Evolutionary conservation across 164 flowering plant species (phyloP).

Genomic region (Magnolia sinica): DNA sequence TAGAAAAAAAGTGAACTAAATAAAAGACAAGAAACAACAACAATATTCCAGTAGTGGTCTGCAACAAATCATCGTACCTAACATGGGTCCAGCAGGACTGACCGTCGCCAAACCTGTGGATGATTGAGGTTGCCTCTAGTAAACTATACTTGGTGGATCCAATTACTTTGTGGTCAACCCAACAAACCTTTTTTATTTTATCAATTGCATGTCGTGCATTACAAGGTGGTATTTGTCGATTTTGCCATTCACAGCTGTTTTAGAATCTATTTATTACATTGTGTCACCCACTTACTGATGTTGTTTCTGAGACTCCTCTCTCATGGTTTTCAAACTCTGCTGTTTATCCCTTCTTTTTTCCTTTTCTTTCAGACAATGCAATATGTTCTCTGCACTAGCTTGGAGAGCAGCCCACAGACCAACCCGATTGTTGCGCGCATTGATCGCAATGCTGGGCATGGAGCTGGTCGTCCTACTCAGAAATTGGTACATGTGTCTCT

Average conservation of each 20-base stretch:
- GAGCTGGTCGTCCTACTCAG: slow-evolving; percentile 93
- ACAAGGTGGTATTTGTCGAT: not conserved
- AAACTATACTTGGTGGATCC: too few relatives aligned
- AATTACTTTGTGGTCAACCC: too few relatives aligned
- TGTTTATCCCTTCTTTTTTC: not conserved
- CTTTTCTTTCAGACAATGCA: slow-evolving; percentile 67
- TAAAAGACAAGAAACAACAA: too few relatives aligned
- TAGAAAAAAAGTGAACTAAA: too few relatives aligned
- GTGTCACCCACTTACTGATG: not conserved
- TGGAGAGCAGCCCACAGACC: slow-evolving; percentile 83
- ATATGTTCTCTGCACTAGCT: slow-evolving; percentile 74
- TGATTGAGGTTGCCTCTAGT: too few relatives aligned
- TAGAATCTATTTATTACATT: not conserved
- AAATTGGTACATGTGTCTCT: slow-evolving; percentile 49
- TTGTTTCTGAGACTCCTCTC: not conserved
- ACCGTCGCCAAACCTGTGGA: too few relatives aligned
- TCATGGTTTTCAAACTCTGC: not conserved
- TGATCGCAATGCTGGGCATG: slow-evolving; percentile 93
- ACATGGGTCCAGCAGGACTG: too few relatives aligned
- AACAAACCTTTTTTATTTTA: too few relatives aligned
- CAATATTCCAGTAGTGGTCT: too few relatives aligned
- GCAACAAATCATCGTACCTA: too few relatives aligned
- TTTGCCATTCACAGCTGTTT: not conserved
- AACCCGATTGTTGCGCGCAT: slow-evolving; percentile 92
- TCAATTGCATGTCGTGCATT: not conserved